phyloP scores from a whole-genome alignment of 2,329 filamentous ascomycete genomes.

The Helminthosporium solani region DNA sequence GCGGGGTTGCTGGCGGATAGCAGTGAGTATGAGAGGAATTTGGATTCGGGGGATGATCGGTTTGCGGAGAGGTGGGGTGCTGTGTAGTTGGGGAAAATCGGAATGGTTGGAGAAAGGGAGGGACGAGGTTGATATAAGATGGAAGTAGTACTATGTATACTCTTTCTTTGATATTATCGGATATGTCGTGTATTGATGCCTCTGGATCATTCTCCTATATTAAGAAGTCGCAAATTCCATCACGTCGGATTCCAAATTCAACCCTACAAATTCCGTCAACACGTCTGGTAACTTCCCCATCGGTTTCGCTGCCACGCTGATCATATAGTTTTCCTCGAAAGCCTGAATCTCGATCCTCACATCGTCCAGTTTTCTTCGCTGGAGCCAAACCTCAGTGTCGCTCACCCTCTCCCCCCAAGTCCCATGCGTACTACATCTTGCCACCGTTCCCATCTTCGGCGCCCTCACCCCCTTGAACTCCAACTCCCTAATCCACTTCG shows the following conservation, averaged over 20 bases:
- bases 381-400: slow-evolving; percentile 54
- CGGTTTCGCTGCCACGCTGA: slow-evolving; percentile 54
- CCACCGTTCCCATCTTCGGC: slow-evolving; percentile 48
- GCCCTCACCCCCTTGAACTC: slow-evolving; percentile 67
- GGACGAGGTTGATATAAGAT: background rate
- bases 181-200: no score
- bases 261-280: slow-evolving; percentile 44
- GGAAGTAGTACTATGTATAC: background rate
- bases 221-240: slow-evolving; percentile 25
- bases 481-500: slow-evolving; percentile 68
- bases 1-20: slow-evolving; percentile 52
- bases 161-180: no score
- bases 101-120: background rate
- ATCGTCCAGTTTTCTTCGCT: slow-evolving; percentile 50
- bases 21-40: slow-evolving; percentile 61
- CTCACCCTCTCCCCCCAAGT: slow-evolving; percentile 50
- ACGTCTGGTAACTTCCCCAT: slow-evolving; percentile 38
- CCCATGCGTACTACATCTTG: slow-evolving; percentile 47
- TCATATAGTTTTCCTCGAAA: slow-evolving; percentile 60
- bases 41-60: slow-evolving; percentile 54
- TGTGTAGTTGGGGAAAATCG: slow-evolving; percentile 4
- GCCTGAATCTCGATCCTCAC: slow-evolving; percentile 60
- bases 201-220: background rate
- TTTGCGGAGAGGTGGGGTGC: slow-evolving; percentile 51
- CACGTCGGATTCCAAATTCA: slow-evolving; percentile 51